These are phyloP conservation scores for Adiantum capillusveneris DNA, from an alignment of 75 land plant genomes.

Conservation along the genomic window DNA sequence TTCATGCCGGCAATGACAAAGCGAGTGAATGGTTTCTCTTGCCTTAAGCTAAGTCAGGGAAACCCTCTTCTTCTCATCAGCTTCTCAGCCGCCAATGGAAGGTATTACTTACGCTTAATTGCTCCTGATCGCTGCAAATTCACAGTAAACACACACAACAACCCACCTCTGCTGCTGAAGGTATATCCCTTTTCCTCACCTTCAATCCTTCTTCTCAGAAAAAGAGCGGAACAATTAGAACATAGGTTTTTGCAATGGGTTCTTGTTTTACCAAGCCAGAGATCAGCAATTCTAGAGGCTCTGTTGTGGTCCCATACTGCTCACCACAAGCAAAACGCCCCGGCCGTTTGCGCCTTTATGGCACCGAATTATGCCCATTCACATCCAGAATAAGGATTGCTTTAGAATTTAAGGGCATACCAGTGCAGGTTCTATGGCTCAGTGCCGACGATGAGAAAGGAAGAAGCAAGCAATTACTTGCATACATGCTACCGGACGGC, in stretches of 20 bases:
- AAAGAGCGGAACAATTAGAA: no score
- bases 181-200: no score
- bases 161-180: no score
- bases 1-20: no score
- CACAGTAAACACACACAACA: no score
- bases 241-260: conserved; percentile 6
- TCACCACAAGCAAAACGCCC: neutral
- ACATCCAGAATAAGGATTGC: conserved; percentile 58
- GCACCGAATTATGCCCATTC: conserved; percentile 32
- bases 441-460: conserved; percentile 13
- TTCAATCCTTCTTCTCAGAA: no score
- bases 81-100: no score
- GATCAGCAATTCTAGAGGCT: neutral
- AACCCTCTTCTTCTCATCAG: no score
- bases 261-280: conserved; percentile 2
- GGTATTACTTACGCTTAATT: no score
- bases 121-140: no score
- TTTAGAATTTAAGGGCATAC: conserved; percentile 46
- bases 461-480: conserved; percentile 19
- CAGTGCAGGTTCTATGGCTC: conserved; percentile 22
- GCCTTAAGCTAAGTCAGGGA: no score
- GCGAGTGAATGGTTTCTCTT: no score
- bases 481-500: conserved; percentile 18
- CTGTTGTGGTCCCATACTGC: neutral
- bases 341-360: conserved; percentile 26